Base-by-base conservation (phyloP, 2,329 filamentous ascomycete genomes). In the Neonectria neomacrospora region DNA sequence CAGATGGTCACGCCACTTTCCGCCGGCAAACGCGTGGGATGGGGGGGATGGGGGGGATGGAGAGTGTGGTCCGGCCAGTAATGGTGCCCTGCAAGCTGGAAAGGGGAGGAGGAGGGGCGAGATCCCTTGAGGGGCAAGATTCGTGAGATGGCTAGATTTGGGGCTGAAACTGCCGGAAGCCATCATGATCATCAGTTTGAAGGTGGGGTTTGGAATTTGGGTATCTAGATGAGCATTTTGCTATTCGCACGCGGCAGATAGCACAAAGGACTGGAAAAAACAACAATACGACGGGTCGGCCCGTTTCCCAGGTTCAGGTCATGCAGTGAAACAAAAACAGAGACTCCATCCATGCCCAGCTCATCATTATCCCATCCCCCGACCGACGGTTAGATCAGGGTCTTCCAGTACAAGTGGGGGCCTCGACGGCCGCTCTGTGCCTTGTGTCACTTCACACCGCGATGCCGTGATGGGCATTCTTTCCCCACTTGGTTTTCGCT, bases 1-100 rank as follows among this genome's bases (percentile, higher is more conserved):
- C 70, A 72, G 70, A 73, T 73, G 67, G 67, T 72, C 70, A 72
- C 63, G 68, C 70, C 70, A 72, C 57, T 26, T 54, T 22, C 28
- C 16, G 48, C 32, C n/a, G 56, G 48, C 20, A 26, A 26, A 32
- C 28, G 39, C 11, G 45, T 47, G 56, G 22, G 56, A 39, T 62
- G 58, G 58, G 44, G n/a, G n/a, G n/a, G n/a, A n/a, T n/a, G n/a
- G n/a, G n/a, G n/a, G n/a, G 44, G 32, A 20, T 37, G 34, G 39
- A 47, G 39, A 54, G 14, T 8, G 34, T 37, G 34, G 34, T n/a
- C 16, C 34, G 34, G 34, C 34, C 34, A 37, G 34, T 37, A 8
- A 47, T 8, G 28, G 3, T 5, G 16, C 22, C 22, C 12, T 28
- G 11, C 6, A 7, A 22, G 18, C 2, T 26, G 42, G 11, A 5